Percentiles rank a stretch among this genome's conserved stretches.
Evolutionary conservation across 2,329 filamentous ascomycete genomes (phyloP).

Genomic region (Dothistroma septosporum): DNA sequence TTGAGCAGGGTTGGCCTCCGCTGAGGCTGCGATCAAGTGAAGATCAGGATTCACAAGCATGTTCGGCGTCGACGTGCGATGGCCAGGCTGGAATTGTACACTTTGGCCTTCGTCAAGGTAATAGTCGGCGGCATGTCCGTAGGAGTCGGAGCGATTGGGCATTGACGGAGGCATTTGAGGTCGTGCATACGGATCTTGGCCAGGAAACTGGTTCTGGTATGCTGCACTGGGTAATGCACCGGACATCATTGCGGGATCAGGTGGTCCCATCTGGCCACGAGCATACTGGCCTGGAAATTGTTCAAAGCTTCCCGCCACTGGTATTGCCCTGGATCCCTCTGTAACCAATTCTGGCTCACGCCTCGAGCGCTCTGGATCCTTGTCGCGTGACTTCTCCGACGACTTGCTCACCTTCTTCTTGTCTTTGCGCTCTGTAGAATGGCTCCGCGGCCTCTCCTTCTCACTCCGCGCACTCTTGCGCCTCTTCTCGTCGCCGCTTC

Average conservation of each 20-base stretch:
- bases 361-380: conserved; percentile 16
- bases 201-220: conserved; percentile 51
- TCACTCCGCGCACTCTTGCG: conserved; percentile 31
- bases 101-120: conserved; percentile 61
- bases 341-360: conserved; percentile 15
- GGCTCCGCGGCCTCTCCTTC: conserved; percentile 30
- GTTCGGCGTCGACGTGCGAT: conserved; percentile 50
- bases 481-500: conserved; percentile 27
- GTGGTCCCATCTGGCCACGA: conserved; percentile 16
- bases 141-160: conserved; percentile 36
- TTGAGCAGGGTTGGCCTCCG: conserved; percentile 50
- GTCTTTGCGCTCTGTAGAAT: conserved; percentile 21
- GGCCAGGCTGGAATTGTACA: conserved; percentile 57
- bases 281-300: conserved; percentile 33
- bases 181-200: conserved; percentile 49
- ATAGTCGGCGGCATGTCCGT: conserved; percentile 57
- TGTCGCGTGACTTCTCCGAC: conserved; percentile 18
- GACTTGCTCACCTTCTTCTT: conserved; percentile 20
- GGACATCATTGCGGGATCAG: conserved; percentile 24
- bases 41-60: conserved; percentile 51
- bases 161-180: conserved; percentile 36
- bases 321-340: conserved; percentile 25
- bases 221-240: conserved; percentile 29
- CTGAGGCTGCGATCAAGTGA: conserved; percentile 54
- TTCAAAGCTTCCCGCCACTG: conserved; percentile 30